Evolutionary conservation across 768 basidiomycete species (phyloP).

Genomic region (Tylopilus subfusipes): DNA sequence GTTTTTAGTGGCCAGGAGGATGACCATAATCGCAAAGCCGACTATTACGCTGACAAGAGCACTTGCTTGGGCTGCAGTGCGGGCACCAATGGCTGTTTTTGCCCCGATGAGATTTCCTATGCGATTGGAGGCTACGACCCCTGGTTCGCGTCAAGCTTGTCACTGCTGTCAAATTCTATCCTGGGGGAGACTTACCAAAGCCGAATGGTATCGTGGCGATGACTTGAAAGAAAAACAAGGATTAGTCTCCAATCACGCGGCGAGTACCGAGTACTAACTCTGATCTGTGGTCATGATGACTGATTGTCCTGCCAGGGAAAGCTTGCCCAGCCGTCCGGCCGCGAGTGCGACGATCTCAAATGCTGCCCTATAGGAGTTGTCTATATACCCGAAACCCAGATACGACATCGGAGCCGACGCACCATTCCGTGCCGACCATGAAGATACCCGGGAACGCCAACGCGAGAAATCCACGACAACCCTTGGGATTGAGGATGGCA

Average conservation of each 20-base stretch:
- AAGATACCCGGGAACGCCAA: slow-evolving; percentile 75
- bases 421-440: slow-evolving; percentile 84
- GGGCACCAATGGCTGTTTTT: slow-evolving; percentile 49
- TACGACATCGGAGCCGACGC: slow-evolving; percentile 10
- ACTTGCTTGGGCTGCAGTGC: slow-evolving; percentile 56
- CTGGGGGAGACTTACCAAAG: slow-evolving; percentile 40
- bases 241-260: not conserved
- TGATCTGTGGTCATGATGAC: slow-evolving; percentile 81
- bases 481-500: slow-evolving; percentile 42
- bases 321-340: slow-evolving; percentile 64
- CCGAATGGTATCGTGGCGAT: slow-evolving; percentile 76
- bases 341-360: slow-evolving; percentile 81
- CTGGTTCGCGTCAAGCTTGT: slow-evolving; percentile 21
- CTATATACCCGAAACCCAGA: not conserved
- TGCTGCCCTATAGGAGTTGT: slow-evolving; percentile 51
- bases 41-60: slow-evolving; percentile 61
- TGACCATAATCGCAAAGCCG: slow-evolving; percentile 55
- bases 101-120: slow-evolving; percentile 72
- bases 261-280: slow-evolving; percentile 36
- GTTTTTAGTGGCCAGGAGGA: slow-evolving; percentile 54
- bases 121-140: slow-evolving; percentile 68
- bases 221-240: slow-evolving; percentile 36
- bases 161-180: not conserved
- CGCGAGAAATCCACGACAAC: slow-evolving; percentile 56
- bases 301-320: slow-evolving; percentile 70